Conservation (phyloP, 345 rosid genomes). For the Toxicodendron radicans region DNA sequence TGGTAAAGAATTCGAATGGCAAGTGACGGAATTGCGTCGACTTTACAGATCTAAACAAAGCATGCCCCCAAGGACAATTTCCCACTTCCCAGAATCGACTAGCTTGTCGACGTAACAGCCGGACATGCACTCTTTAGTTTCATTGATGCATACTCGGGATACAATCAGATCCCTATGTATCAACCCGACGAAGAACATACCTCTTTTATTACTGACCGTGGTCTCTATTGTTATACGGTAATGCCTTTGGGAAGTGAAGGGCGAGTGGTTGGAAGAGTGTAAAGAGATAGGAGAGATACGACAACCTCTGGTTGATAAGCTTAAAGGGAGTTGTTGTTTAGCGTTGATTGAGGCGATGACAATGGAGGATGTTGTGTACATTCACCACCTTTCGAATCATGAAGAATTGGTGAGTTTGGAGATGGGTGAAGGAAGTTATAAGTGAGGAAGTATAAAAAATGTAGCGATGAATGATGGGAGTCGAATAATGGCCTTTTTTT, state of each 20-base stretch:
- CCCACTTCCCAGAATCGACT: no score
- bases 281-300: constrained; percentile 59
- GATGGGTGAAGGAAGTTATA: constrained; percentile 29
- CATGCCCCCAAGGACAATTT: no score
- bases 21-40: no score
- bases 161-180: no score
- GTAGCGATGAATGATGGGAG: constrained; percentile 21
- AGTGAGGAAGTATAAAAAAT: constrained; percentile 46
- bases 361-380: constrained; percentile 38
- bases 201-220: no score
- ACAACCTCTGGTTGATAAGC: constrained; percentile 31
- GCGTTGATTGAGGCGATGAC: constrained; percentile 35
- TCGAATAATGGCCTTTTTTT: constrained; percentile 14
- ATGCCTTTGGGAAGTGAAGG: constrained; percentile 55
- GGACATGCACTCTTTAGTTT: no score
- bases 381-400: constrained; percentile 24
- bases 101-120: no score
- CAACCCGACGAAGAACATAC: no score
- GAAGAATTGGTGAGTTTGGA: constrained; percentile 49
- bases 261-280: constrained; percentile 21
- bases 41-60: no score
- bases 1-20: no score
- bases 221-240: no score
- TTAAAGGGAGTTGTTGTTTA: constrained; percentile 29
- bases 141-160: no score